Conservation (phyloP, 2,329 filamentous ascomycete genomes). For the Simplicillium sp. region DNA sequence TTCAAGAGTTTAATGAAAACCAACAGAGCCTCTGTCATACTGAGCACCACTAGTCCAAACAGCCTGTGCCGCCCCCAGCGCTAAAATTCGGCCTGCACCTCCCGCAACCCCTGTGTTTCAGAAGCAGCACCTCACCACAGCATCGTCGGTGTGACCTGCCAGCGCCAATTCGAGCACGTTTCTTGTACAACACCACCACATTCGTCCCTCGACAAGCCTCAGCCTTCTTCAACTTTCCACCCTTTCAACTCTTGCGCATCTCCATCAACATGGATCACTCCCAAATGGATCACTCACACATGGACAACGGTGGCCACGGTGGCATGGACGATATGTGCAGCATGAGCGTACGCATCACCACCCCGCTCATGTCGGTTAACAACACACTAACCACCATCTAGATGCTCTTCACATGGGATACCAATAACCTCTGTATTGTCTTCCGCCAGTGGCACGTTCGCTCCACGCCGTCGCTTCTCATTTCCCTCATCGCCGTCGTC, state of each 20-base stretch:
- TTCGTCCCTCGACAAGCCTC: not conserved
- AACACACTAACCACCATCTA: slow-evolving; percentile 22
- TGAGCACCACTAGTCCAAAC: no score
- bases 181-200: not conserved
- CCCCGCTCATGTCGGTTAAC: slow-evolving; percentile 1
- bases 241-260: not conserved
- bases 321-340: slow-evolving; percentile 63
- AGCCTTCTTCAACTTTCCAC: not conserved
- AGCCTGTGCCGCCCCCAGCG: no score
- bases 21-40: no score
- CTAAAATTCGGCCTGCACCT: no score
- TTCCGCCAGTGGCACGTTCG: slow-evolving; percentile 86
- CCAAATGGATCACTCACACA: slow-evolving; percentile 34
- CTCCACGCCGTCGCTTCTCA: slow-evolving; percentile 61
- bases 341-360: slow-evolving; percentile 65
- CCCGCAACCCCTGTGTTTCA: no score
- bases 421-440: slow-evolving; percentile 88
- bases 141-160: no score
- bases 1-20: no score
- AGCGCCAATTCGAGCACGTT: no score
- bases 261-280: slow-evolving; percentile 28
- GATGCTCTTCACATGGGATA: slow-evolving; percentile 99
- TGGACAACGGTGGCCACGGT: slow-evolving; percentile 34
- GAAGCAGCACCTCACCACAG: no score
- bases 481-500: slow-evolving; percentile 76